Conservation (phyloP, 495 filamentous ascomycete species). For the Penicillium lividum region DNA sequence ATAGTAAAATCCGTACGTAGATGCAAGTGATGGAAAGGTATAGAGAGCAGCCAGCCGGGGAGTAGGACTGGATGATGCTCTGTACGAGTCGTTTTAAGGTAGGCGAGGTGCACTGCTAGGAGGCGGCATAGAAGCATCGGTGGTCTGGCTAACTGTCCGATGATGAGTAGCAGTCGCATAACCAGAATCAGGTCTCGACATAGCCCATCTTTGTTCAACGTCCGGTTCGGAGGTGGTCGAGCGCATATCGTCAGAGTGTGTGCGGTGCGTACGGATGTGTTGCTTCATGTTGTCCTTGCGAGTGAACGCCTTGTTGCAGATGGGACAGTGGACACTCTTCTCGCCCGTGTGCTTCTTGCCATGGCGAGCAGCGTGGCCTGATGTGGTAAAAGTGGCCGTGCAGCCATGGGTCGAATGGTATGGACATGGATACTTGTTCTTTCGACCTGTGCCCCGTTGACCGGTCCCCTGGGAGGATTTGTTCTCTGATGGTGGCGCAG, state of each 20-base stretch:
- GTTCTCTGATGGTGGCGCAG: conserved; percentile 26
- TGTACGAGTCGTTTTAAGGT: conserved; percentile 11
- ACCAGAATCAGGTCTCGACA: conserved; percentile 16
- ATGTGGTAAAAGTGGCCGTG: conserved; percentile 88
- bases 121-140: conserved; percentile 17
- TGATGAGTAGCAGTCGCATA: conserved; percentile 24
- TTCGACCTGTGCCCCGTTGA: conserved; percentile 28
- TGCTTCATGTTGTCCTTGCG: conserved; percentile 99
- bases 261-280: conserved; percentile 81
- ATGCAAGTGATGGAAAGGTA: background rate
- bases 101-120: conserved; percentile 7
- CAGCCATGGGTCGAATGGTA: conserved; percentile 67
- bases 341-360: conserved; percentile 96
- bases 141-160: conserved; percentile 29
- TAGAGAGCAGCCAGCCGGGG: background rate
- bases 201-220: conserved; percentile 22
- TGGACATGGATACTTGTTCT: conserved; percentile 59
- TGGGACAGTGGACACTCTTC: conserved; percentile 87
- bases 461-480: conserved; percentile 17
- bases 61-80: background rate
- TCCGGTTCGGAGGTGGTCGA: conserved; percentile 30
- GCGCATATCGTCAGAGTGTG: conserved; percentile 41
- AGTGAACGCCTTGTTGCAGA: conserved; percentile 92
- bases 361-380: conserved; percentile 93
- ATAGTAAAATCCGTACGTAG: background rate